Percentiles rank a stretch among this genome's conserved stretches.
These are phyloP conservation scores for Grigorovia transvaalensis DNA, from an alignment of 805 yeast genomes.

Conservation along the genomic window DNA sequence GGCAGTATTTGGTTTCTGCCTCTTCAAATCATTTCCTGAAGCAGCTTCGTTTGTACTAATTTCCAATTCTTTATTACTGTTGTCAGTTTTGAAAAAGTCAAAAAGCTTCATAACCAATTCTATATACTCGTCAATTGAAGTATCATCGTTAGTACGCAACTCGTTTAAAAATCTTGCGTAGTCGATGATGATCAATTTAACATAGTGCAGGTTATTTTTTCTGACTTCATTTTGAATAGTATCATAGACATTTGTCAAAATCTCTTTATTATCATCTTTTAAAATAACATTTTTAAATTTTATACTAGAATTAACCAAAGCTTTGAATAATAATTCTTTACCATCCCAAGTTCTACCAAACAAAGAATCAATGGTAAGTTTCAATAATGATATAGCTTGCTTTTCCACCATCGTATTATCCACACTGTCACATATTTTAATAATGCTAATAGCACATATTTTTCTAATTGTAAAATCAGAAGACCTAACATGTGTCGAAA, in stretches of 20 bases:
- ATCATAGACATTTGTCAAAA: slow-evolving; percentile 32
- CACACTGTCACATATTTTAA: slow-evolving; percentile 43
- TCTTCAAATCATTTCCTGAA: slow-evolving; percentile 13
- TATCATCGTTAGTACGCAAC: slow-evolving; percentile 22
- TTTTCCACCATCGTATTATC: slow-evolving; percentile 23
- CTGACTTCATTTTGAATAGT: slow-evolving; percentile 50
- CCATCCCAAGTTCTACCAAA: slow-evolving; percentile 84
- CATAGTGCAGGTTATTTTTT: slow-evolving; percentile 57
- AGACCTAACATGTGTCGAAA: slow-evolving; percentile 42
- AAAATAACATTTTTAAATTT: slow-evolving; percentile 34
- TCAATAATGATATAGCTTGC: slow-evolving; percentile 34
- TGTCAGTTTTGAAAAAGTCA: slow-evolving; percentile 5
- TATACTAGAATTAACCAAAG: slow-evolving; percentile 49
- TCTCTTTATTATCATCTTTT: slow-evolving; percentile 13
- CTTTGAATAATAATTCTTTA: slow-evolving; percentile 64
- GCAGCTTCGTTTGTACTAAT: too few relatives aligned
- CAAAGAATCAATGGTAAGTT: slow-evolving; percentile 47
- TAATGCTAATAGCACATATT: slow-evolving; percentile 58
- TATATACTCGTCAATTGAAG: slow-evolving; percentile 11
- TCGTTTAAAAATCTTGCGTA: slow-evolving; percentile 41
- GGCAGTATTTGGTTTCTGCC: slow-evolving; percentile 21
- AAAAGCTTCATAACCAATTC: slow-evolving; percentile 33
- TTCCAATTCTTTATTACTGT: not conserved
- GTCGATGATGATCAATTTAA: slow-evolving; percentile 41
- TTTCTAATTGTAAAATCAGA: slow-evolving; percentile 55